Conservation (phyloP, 176 grass and related monocot genomes). For the Typha latifolia region DNA sequence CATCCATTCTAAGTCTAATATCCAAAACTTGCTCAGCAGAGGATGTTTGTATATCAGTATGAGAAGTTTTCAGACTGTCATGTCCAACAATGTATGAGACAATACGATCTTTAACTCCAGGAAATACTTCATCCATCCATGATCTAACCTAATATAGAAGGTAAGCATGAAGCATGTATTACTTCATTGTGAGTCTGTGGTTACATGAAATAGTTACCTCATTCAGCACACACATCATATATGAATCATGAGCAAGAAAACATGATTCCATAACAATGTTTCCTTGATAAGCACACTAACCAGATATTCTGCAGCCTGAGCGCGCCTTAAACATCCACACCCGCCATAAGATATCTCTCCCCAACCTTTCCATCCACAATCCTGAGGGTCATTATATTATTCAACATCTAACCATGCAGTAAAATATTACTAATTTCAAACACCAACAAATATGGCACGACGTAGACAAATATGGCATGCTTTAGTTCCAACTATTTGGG, state of each 20-base stretch:
- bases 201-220: not conserved
- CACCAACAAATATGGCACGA: not conserved
- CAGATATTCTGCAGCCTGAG: conserved; percentile 81
- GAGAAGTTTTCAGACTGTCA: conserved; percentile 68
- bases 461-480: not conserved
- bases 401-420: not conserved
- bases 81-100: conserved; percentile 69
- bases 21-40: conserved; percentile 40
- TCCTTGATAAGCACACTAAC: conserved; percentile 26
- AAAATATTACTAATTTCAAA: not conserved
- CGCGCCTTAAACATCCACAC: conserved; percentile 54
- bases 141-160: conserved; percentile 55
- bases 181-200: not conserved
- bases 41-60: conserved; percentile 16
- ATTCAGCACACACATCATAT: not conserved
- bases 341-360: conserved; percentile 95
- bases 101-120: conserved; percentile 46
- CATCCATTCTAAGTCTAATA: conserved; percentile 86
- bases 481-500: too few species aligned
- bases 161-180: not conserved
- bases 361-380: conserved; percentile 90
- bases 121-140: conserved; percentile 74
- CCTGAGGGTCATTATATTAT: conserved; percentile 22
- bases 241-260: not conserved
- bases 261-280: not conserved